Percentiles rank a stretch among this genome's conserved stretches.
phyloP scores from a whole-genome alignment of 495 filamentous ascomycete species.

The Tetracladium marchalianum region DNA sequence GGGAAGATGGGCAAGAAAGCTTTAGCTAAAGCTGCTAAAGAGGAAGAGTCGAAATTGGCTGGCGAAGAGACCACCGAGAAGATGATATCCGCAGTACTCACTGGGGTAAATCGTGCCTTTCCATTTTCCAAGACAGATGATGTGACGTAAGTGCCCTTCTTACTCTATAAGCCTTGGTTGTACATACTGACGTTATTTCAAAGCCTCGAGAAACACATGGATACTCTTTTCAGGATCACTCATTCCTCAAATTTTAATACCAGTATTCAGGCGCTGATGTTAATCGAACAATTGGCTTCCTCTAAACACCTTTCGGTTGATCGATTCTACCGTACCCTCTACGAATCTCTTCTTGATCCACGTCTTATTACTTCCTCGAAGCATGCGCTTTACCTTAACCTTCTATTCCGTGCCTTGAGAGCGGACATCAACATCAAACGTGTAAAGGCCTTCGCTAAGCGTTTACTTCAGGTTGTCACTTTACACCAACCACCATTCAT shows the following conservation, averaged over 20 bases:
- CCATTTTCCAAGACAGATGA: slow-evolving; percentile 81
- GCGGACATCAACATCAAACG: slow-evolving; percentile 77
- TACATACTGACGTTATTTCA: slow-evolving; percentile 26
- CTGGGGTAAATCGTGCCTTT: slow-evolving; percentile 90
- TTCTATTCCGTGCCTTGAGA: slow-evolving; percentile 80
- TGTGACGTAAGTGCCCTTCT: slow-evolving; percentile 43
- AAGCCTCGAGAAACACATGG: slow-evolving; percentile 70
- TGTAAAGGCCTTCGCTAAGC: slow-evolving; percentile 90
- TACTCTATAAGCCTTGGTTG: slow-evolving; percentile 2
- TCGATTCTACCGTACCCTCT: slow-evolving; percentile 88
- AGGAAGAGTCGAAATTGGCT: slow-evolving; percentile 45
- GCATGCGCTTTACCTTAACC: slow-evolving; percentile 87
- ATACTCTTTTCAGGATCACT: slow-evolving; percentile 88
- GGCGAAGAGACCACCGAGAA: slow-evolving; percentile 75
- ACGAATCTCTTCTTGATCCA: slow-evolving; percentile 88
- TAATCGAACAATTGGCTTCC: slow-evolving; percentile 84
- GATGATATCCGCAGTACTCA: slow-evolving; percentile 78
- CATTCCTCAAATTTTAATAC: slow-evolving; percentile 99
- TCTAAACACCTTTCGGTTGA: slow-evolving; percentile 70
- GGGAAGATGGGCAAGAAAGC: slow-evolving; percentile 37
- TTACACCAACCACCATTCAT: slow-evolving; percentile 90
- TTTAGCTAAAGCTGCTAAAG: slow-evolving; percentile 33
- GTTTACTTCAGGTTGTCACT: slow-evolving; percentile 74
- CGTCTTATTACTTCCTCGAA: slow-evolving; percentile 84
- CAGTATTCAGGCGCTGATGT: slow-evolving; percentile 87